Evolutionary conservation across 2,329 filamentous ascomycete species (phyloP).

Genomic region (Penicillium italicum): DNA sequence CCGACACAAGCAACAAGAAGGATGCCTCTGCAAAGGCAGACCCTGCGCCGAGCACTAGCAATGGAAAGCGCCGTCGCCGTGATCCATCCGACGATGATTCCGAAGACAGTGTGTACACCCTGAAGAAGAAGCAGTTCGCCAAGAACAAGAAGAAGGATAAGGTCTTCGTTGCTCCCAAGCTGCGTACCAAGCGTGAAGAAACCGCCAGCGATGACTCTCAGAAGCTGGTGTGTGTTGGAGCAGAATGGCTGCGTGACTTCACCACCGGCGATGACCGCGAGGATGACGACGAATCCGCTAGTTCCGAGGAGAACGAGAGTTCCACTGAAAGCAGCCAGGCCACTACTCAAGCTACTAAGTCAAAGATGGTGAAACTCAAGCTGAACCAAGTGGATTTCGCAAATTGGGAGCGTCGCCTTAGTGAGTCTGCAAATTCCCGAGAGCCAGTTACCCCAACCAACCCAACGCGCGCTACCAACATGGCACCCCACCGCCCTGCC

Average conservation of each 20-base stretch:
- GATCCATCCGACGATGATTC: neutral
- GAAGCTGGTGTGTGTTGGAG: slow-evolving; percentile 15
- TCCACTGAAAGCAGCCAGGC: neutral
- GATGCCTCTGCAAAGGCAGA: neutral
- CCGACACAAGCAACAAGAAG: neutral
- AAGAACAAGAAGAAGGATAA: neutral
- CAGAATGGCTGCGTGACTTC: neutral
- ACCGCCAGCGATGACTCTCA: neutral
- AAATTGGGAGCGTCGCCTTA: neutral
- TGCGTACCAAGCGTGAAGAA: neutral
- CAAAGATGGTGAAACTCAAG: neutral
- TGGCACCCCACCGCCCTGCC: neutral
- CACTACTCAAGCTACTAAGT: neutral
- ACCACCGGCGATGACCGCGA: neutral
- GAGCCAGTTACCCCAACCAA: neutral
- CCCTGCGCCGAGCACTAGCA: neutral
- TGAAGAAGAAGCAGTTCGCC: neutral
- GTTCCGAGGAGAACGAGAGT: neutral
- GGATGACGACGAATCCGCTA: neutral
- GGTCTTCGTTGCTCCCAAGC: neutral
- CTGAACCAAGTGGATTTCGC: neutral
- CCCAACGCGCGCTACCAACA: neutral
- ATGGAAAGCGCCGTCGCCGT: neutral
- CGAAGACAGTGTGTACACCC: neutral
- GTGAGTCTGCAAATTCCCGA: neutral